These are phyloP conservation scores for Paramyrothecium roridum DNA, from an alignment of 2,329 filamentous ascomycete genomes.

Conservation along the genomic window DNA sequence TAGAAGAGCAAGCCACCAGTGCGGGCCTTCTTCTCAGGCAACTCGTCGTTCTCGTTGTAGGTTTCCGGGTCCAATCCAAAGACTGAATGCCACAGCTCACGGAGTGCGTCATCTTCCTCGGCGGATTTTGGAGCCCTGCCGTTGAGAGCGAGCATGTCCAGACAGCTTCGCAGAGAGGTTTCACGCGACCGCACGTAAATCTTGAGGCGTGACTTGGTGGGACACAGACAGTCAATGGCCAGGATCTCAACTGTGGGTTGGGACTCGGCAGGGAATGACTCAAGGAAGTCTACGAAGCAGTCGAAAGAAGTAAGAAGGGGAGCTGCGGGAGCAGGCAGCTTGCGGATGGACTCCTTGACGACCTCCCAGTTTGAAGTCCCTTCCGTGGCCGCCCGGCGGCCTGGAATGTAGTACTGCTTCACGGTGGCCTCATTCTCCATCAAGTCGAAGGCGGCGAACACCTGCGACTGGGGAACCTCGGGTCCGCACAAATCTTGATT, in stretches of 20 bases:
- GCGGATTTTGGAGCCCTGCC: too few relatives aligned
- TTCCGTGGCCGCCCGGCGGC: conserved; percentile 7
- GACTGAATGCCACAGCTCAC: conserved; percentile 13
- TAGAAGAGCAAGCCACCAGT: conserved; percentile 31
- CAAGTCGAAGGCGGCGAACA: conserved; percentile 23
- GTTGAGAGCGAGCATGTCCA: not conserved
- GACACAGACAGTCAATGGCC: conserved; percentile 27
- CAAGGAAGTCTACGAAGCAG: not conserved
- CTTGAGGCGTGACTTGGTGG: conserved; percentile 27
- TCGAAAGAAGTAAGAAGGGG: not conserved
- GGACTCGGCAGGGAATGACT: not conserved
- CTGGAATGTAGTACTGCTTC: conserved; percentile 23
- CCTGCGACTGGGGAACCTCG: conserved; percentile 9
- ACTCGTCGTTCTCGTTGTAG: conserved; percentile 1
- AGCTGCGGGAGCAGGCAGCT: conserved; percentile 2
- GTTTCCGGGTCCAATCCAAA: conserved; percentile 2
- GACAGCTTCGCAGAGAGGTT: conserved; percentile 24
- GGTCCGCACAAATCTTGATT: not conserved
- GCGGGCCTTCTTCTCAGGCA: conserved; percentile 18
- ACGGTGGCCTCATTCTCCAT: conserved; percentile 6
- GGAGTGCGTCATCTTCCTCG: not conserved
- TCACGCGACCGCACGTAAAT: conserved; percentile 28
- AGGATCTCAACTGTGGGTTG: conserved; percentile 17
- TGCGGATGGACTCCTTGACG: conserved; percentile 14
- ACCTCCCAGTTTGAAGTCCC: conserved; percentile 3